These are phyloP conservation scores for Aegilops bicornis DNA, from an alignment of 176 grass and related monocot genomes.

Conservation along the genomic window DNA sequence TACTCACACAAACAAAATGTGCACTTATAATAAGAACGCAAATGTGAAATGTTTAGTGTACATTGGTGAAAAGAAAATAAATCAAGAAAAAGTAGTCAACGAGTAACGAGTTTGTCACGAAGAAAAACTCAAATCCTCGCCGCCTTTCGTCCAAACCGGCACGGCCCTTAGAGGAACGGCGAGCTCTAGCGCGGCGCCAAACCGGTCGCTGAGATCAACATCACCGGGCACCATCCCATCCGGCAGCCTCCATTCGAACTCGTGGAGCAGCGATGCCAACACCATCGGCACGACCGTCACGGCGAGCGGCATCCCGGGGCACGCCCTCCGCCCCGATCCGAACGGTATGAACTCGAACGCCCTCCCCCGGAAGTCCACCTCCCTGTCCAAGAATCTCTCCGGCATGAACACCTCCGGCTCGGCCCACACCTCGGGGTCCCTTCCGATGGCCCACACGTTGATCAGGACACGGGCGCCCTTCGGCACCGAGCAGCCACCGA, in stretches of 20 bases:
- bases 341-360: slow-evolving; percentile 42
- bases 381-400: slow-evolving; percentile 50
- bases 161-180: slow-evolving; percentile 26
- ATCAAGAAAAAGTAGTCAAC: too few species aligned
- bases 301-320: slow-evolving; percentile 43
- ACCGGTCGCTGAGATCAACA: slow-evolving; percentile 30
- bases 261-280: slow-evolving; percentile 32
- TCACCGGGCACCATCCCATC: slow-evolving; percentile 34
- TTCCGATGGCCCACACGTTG: slow-evolving; percentile 45
- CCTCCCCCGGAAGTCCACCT: slow-evolving; percentile 32
- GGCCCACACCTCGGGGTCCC: slow-evolving; percentile 36
- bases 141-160: neutral
- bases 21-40: too few species aligned
- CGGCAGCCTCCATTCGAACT: slow-evolving; percentile 45
- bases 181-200: slow-evolving; percentile 22
- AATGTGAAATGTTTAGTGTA: too few species aligned
- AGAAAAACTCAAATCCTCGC: neutral
- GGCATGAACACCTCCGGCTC: slow-evolving; percentile 38
- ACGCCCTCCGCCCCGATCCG: slow-evolving; percentile 39
- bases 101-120: neutral
- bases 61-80: too few species aligned
- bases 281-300: slow-evolving; percentile 24
- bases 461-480: slow-evolving; percentile 17
- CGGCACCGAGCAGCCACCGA: slow-evolving; percentile 40
- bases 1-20: too few species aligned